phyloP scores from a whole-genome alignment of 192 early-diverging fungal genomes.

The Coemansia sp. region DNA sequence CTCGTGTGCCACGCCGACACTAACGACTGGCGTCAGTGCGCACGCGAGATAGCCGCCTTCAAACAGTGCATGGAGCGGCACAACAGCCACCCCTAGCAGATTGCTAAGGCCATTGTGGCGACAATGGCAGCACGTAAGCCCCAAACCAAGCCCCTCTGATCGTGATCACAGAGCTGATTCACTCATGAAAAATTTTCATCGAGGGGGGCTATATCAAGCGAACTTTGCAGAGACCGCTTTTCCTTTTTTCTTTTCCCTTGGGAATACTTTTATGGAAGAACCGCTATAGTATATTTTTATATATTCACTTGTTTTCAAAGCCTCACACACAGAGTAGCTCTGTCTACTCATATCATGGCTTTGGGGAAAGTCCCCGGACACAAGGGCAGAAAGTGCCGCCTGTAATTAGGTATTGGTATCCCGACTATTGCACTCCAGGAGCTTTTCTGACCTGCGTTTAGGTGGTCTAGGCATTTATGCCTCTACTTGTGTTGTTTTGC shows the following conservation, averaged over 20 bases:
- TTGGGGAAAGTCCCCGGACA: slow-evolving; percentile 58
- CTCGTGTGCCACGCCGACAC: slow-evolving; percentile 82
- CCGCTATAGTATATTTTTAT: slow-evolving; percentile 39
- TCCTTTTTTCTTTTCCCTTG: slow-evolving; percentile 27
- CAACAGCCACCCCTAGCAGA: background rate
- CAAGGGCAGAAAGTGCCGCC: slow-evolving; percentile 56
- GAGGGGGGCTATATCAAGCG: background rate
- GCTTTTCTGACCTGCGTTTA: background rate
- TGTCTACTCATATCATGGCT: slow-evolving; percentile 28
- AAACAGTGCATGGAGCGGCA: slow-evolving; percentile 64
- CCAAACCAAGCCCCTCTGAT: no score
- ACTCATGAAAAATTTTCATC: slow-evolving; percentile 2
- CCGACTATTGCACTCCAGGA: background rate
- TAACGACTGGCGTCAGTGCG: slow-evolving; percentile 85
- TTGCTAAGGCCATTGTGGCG: no score
- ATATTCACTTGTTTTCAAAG: slow-evolving; percentile 40
- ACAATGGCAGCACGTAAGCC: no score
- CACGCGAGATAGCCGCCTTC: slow-evolving; percentile 75
- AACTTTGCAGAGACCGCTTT: background rate
- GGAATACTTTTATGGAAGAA: slow-evolving; percentile 56
- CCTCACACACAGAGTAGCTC: slow-evolving; percentile 44
- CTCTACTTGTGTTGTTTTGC: background rate
- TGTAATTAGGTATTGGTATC: slow-evolving; percentile 52
- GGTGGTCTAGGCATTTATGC: background rate
- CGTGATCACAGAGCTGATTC: background rate